A percentile compares a stretch with the other conserved stretches of the same genome.
phyloP scores from a whole-genome alignment of 208 protist genomes.

The Leptomonas pyrrhocoris region DNA sequence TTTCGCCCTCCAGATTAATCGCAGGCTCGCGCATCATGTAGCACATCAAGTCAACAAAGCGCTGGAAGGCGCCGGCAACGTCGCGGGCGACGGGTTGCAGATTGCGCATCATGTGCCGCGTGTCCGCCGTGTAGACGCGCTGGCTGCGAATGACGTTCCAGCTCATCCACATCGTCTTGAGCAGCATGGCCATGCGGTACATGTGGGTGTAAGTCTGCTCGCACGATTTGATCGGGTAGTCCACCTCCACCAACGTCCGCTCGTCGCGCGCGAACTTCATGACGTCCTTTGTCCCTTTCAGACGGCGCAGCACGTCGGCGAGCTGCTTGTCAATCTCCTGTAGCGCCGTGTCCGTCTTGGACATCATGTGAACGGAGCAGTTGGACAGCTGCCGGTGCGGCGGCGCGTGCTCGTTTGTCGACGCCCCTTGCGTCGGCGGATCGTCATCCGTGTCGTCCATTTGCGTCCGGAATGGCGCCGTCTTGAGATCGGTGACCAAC shows the following conservation, averaged over 20 bases:
- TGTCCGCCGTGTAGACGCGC: slow-evolving; percentile 46
- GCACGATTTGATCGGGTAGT: slow-evolving; percentile 82
- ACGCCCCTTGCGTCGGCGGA: background rate
- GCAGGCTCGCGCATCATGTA: slow-evolving; percentile 71
- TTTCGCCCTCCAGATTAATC: slow-evolving; percentile 69
- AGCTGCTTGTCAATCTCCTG: slow-evolving; percentile 53
- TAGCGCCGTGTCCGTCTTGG: slow-evolving; percentile 50
- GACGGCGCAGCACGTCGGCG: slow-evolving; percentile 50
- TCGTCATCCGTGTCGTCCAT: slow-evolving; percentile 7
- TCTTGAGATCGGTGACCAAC: slow-evolving; percentile 26
- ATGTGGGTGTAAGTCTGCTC: slow-evolving; percentile 64
- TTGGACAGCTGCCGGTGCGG: slow-evolving; percentile 35
- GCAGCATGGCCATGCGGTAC: slow-evolving; percentile 77
- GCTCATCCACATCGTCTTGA: slow-evolving; percentile 85
- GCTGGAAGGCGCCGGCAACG: slow-evolving; percentile 58
- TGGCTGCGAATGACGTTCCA: slow-evolving; percentile 85
- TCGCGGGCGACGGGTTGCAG: slow-evolving; percentile 73
- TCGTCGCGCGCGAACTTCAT: slow-evolving; percentile 83
- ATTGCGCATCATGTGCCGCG: slow-evolving; percentile 58
- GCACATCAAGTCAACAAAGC: slow-evolving; percentile 67
- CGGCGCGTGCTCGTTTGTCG: background rate
- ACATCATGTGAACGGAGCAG: slow-evolving; percentile 55
- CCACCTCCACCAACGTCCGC: slow-evolving; percentile 63
- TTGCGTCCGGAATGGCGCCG: background rate
- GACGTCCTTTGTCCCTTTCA: slow-evolving; percentile 74